Evolutionary conservation across 352 stramenopile species (phyloP).

Genomic region (Pythium pectinolyticum): DNA sequence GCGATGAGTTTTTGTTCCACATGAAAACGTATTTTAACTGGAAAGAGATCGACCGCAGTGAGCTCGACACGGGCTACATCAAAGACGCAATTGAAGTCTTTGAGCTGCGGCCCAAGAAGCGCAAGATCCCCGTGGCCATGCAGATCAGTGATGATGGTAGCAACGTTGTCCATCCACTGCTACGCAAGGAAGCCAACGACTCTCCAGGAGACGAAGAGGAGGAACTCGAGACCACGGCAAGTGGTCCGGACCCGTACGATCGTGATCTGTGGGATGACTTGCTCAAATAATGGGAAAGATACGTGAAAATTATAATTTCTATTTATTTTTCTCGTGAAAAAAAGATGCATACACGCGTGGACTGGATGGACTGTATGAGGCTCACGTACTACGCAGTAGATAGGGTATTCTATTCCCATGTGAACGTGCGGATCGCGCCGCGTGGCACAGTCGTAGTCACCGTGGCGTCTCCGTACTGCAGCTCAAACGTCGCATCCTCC

Average conservation of each 20-base stretch:
- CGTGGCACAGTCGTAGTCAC: constrained; percentile 54
- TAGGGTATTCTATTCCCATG: constrained; percentile 43
- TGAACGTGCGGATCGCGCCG: constrained; percentile 72
- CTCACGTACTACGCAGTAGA: background rate
- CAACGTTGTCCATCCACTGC: constrained; percentile 44
- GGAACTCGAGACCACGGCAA: background rate
- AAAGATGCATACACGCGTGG: too few relatives aligned
- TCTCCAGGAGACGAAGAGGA: too few relatives aligned
- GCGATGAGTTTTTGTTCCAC: constrained; percentile 65
- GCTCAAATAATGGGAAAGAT: constrained; percentile 30
- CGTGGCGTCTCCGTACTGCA: constrained; percentile 46
- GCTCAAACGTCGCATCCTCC: constrained; percentile 61
- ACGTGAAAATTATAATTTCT: background rate
- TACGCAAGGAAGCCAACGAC: too few relatives aligned
- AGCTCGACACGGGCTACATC: constrained; percentile 65
- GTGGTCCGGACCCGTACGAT: constrained; percentile 49
- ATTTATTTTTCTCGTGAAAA: background rate
- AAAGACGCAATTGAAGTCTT: constrained; percentile 82
- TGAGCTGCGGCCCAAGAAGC: constrained; percentile 74
- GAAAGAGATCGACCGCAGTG: constrained; percentile 57
- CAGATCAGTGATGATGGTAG: constrained; percentile 43
- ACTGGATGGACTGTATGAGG: too few relatives aligned
- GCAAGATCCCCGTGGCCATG: constrained; percentile 72
- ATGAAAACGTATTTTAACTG: constrained; percentile 75
- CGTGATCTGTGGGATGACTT: constrained; percentile 71